Evolutionary conservation across 208 protist species (phyloP).

Genomic region (Jaenimonas drosophilae): DNA sequence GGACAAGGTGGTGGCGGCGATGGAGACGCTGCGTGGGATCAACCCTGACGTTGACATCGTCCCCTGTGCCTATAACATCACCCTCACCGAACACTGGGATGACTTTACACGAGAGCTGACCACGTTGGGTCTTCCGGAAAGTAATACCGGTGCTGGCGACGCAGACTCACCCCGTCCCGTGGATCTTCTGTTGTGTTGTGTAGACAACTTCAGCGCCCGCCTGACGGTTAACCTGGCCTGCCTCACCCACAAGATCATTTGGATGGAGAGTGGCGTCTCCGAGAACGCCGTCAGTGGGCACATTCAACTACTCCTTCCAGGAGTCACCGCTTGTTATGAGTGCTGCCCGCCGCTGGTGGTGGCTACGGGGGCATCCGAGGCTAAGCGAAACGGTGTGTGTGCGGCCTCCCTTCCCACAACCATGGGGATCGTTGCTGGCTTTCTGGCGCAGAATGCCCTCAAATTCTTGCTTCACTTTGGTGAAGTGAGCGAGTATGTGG

Average conservation of each 20-base stretch:
- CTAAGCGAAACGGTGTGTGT: slow-evolving; percentile 94
- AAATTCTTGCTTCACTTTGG: slow-evolving; percentile 94
- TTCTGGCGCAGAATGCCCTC: slow-evolving; percentile 94
- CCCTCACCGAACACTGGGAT: slow-evolving; percentile 85
- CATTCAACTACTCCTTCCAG: slow-evolving; percentile 94
- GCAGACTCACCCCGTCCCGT: slow-evolving; percentile 38
- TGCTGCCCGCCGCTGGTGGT: slow-evolving; percentile 93
- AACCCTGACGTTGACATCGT: slow-evolving; percentile 96
- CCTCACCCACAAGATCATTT: slow-evolving; percentile 75
- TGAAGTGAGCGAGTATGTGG: slow-evolving; percentile 88
- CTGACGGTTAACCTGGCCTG: slow-evolving; percentile 94
- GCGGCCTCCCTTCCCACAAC: slow-evolving; percentile 96
- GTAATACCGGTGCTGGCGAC: no score
- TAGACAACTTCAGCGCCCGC: slow-evolving; percentile 96
- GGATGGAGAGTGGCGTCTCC: slow-evolving; percentile 95
- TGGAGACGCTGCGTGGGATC: slow-evolving; percentile 81
- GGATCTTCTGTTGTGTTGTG: slow-evolving; percentile 91
- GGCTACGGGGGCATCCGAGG: slow-evolving; percentile 86
- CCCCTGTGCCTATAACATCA: slow-evolving; percentile 90
- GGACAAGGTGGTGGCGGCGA: slow-evolving; percentile 90
- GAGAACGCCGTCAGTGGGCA: slow-evolving; percentile 97
- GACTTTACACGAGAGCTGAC: slow-evolving; percentile 70
- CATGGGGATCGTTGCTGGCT: slow-evolving; percentile 94
- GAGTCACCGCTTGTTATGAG: slow-evolving; percentile 87
- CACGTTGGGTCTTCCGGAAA: no score